Conservation (phyloP, 768 basidiomycete genomes). For the Epithele typhae region DNA sequence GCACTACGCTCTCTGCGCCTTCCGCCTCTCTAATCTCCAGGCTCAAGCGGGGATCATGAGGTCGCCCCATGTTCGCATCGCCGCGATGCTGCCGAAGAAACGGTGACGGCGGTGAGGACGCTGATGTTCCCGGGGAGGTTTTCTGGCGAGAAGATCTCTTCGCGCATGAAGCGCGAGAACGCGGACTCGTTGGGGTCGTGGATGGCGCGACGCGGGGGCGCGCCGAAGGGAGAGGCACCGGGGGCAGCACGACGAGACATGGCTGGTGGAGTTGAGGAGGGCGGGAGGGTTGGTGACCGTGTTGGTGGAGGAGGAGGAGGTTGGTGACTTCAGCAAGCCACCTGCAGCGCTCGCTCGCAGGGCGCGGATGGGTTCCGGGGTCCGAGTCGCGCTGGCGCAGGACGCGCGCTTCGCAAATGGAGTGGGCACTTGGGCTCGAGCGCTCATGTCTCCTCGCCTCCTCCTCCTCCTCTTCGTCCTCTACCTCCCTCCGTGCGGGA, state of each 20-base stretch:
- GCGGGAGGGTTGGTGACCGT: not conserved
- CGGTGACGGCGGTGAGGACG: slow-evolving; percentile 55
- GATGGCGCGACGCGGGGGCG: slow-evolving; percentile 36
- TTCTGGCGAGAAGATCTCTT: slow-evolving; percentile 68
- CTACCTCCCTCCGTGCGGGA: too few species aligned
- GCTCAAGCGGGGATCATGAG: slow-evolving; percentile 63
- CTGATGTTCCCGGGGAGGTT: slow-evolving; percentile 73
- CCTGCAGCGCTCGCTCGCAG: too few species aligned
- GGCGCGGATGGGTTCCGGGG: too few species aligned
- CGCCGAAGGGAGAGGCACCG: slow-evolving; percentile 47
- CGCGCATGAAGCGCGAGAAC: slow-evolving; percentile 51
- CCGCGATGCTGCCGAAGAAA: slow-evolving; percentile 72
- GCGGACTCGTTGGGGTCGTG: slow-evolving; percentile 59
- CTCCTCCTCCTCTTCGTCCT: too few species aligned
- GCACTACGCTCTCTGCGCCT: too few species aligned
- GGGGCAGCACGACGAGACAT: slow-evolving; percentile 73
- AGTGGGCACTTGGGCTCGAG: too few species aligned
- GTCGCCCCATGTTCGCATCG: slow-evolving; percentile 74
- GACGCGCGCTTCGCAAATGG: too few species aligned
- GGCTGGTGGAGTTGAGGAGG: slow-evolving; percentile 1
- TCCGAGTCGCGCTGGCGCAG: too few species aligned
- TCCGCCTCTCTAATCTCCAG: too few species aligned
- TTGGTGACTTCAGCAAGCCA: slow-evolving; percentile 5
- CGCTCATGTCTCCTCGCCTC: too few species aligned
- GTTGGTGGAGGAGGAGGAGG: not conserved